A percentile compares a stretch with the other conserved stretches of the same genome.
phyloP scores from a whole-genome alignment of 148 eudicot species.

The Vaccinium vitisidaea region DNA sequence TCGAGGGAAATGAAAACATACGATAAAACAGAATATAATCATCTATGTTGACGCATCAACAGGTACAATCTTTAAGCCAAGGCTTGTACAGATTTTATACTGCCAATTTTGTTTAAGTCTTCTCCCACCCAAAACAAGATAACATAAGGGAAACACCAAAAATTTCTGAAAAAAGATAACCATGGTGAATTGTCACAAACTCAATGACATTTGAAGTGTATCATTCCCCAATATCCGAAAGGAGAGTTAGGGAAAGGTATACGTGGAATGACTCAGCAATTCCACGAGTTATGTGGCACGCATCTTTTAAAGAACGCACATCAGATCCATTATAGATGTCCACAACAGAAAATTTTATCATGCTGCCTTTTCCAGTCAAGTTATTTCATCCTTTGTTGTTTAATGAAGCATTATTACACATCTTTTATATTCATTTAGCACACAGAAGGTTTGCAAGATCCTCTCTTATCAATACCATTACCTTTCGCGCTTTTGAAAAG shows the following conservation, averaged over 20 bases:
- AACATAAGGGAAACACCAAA: neutral
- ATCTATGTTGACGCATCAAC: neutral
- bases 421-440: neutral
- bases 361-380: neutral
- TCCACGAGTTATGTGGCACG: neutral
- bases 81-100: conserved; percentile 3
- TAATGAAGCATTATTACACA: neutral
- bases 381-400: neutral
- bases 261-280: neutral
- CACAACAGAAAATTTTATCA: neutral
- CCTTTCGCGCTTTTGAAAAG: neutral
- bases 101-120: neutral
- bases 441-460: neutral
- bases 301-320: neutral
- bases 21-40: no score
- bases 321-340: neutral
- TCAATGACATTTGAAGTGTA: neutral
- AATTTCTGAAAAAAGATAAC: neutral
- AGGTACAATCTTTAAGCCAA: neutral
- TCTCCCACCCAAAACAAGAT: neutral
- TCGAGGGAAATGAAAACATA: neutral
- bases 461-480: neutral
- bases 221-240: neutral
- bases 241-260: neutral
- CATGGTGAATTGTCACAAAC: neutral